phyloP scores from a whole-genome alignment of 345 rosid genomes.

The Viola odorata region DNA sequence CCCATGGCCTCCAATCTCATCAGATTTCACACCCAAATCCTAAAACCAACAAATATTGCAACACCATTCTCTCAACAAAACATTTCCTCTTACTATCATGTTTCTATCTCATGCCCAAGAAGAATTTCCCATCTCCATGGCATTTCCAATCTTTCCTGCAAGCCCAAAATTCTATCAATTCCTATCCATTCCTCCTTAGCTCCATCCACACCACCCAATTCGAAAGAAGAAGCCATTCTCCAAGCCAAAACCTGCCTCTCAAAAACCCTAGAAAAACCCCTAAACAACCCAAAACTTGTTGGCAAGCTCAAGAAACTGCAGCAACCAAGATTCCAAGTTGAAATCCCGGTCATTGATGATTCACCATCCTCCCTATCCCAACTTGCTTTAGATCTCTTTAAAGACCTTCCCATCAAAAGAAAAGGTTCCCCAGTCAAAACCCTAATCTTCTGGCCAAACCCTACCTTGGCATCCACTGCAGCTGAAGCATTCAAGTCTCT shows the following conservation, averaged over 20 bases:
- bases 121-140: not conserved
- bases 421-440: constrained; percentile 50
- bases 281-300: constrained; percentile 65
- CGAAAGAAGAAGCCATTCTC: constrained; percentile 77
- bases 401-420: constrained; percentile 45
- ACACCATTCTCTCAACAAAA: constrained; percentile 8
- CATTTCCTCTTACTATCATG: not conserved
- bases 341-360: constrained; percentile 64
- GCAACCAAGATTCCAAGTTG: constrained; percentile 69
- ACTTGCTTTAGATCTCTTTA: constrained; percentile 51
- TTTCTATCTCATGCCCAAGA: constrained; percentile 6
- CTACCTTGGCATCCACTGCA: constrained; percentile 30
- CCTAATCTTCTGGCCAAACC: constrained; percentile 51
- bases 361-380: constrained; percentile 53
- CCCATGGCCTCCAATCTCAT: constrained; percentile 37
- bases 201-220: constrained; percentile 46
- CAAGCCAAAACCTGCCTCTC: constrained; percentile 79
- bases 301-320: constrained; percentile 66
- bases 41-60: constrained; percentile 12
- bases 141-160: constrained; percentile 10
- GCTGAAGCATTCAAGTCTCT: constrained; percentile 29
- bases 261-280: constrained; percentile 58
- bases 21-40: constrained; percentile 27
- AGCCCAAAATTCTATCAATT: constrained; percentile 19
- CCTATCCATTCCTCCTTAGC: constrained; percentile 39